Evolutionary conservation across 108 stramenopile genomes (phyloP).

Genomic region (Discostella pseudostelligera): DNA sequence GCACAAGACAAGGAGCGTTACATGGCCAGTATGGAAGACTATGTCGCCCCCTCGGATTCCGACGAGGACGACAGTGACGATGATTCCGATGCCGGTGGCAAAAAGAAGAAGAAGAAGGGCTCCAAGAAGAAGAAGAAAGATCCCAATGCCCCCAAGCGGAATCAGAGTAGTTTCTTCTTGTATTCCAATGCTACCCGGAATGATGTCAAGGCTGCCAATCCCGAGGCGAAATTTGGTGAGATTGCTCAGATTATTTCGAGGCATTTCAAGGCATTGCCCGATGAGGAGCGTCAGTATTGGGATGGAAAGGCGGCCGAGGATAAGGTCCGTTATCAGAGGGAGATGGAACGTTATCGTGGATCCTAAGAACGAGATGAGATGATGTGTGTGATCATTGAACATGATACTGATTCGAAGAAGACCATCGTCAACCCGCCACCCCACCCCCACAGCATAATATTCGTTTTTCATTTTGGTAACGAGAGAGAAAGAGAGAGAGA

Average conservation of each 20-base stretch:
- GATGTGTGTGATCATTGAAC: not conserved
- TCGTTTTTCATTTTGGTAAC: not conserved
- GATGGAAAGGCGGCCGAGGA: constrained; percentile 70
- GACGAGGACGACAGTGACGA: constrained; percentile 52
- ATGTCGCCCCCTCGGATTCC: constrained; percentile 54
- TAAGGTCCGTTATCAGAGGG: constrained; percentile 66
- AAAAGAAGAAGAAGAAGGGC: constrained; percentile 51
- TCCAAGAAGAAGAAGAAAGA: constrained; percentile 68
- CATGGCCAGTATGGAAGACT: constrained; percentile 24
- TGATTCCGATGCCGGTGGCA: constrained; percentile 9
- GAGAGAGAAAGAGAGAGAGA: not conserved
- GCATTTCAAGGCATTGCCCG: constrained; percentile 71
- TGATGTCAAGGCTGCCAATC: constrained; percentile 69
- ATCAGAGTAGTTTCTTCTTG: constrained; percentile 78
- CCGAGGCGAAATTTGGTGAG: constrained; percentile 70
- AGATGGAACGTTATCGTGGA: constrained; percentile 58
- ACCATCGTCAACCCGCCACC: no score
- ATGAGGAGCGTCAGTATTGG: constrained; percentile 63
- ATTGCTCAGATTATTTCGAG: constrained; percentile 72
- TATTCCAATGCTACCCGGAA: constrained; percentile 68
- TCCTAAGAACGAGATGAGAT: not conserved
- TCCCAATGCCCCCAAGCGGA: constrained; percentile 77
- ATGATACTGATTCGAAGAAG: not conserved
- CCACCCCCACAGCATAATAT: not conserved
- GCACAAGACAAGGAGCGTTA: constrained; percentile 43